These are phyloP conservation scores for Kondoa subrosea DNA, from an alignment of 768 basidiomycete genomes.

Conservation along the genomic window DNA sequence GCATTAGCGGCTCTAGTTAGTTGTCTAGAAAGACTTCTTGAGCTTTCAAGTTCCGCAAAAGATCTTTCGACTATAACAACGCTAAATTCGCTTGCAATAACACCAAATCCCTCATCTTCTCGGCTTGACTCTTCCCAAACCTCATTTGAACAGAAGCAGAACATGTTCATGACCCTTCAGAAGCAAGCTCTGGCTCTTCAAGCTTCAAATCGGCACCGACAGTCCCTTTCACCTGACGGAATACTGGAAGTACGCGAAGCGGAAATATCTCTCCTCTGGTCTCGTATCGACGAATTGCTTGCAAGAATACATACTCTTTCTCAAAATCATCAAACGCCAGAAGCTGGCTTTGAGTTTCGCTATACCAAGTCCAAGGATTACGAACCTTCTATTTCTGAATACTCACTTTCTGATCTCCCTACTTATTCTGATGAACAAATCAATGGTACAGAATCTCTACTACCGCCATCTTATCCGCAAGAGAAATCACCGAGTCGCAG, in stretches of 20 bases:
- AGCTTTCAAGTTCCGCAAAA: background rate
- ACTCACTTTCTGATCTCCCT: slow-evolving; percentile 1
- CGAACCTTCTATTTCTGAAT: slow-evolving; percentile 6
- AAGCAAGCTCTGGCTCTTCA: background rate
- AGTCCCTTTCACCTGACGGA: background rate
- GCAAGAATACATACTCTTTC: slow-evolving; percentile 53
- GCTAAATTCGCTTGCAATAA: background rate
- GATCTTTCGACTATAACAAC: background rate
- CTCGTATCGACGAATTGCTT: slow-evolving; percentile 53
- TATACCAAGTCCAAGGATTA: slow-evolving; percentile 8
- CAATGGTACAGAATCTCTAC: background rate
- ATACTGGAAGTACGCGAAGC: slow-evolving; percentile 37
- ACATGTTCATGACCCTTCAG: background rate
- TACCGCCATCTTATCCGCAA: background rate
- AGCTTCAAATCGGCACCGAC: background rate
- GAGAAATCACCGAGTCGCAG: background rate
- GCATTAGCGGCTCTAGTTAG: background rate
- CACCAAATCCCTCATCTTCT: background rate
- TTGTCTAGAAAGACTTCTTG: background rate
- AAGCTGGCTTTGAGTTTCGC: slow-evolving; percentile 33
- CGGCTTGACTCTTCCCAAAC: background rate
- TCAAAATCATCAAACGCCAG: slow-evolving; percentile 27
- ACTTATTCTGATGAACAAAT: background rate
- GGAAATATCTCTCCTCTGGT: slow-evolving; percentile 55
- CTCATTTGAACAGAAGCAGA: background rate